These are phyloP conservation scores for Raffaelea ambrosiae DNA, from an alignment of 2,329 filamentous ascomycete species.

Conservation along the genomic window DNA sequence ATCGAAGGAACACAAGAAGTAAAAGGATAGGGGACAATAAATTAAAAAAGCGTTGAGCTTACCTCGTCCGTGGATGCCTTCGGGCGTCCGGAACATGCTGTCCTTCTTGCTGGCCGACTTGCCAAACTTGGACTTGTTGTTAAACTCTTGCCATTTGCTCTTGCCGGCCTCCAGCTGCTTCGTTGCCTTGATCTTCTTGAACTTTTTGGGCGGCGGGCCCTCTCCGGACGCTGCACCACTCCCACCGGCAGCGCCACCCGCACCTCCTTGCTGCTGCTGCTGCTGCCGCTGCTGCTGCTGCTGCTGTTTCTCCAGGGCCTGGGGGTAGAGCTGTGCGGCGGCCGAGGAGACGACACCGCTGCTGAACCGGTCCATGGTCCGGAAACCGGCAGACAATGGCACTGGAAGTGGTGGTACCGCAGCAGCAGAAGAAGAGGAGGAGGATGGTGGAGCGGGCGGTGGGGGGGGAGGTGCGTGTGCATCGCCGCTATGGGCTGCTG, in stretches of 20 bases:
- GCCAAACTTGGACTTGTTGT: slow-evolving; percentile 62
- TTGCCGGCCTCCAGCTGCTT: slow-evolving; percentile 88
- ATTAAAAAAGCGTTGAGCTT: slow-evolving; percentile 23
- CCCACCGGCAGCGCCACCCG: slow-evolving; percentile 30
- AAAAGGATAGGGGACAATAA: background rate
- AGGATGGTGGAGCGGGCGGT: slow-evolving; percentile 19
- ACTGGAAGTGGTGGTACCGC: background rate
- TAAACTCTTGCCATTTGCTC: slow-evolving; percentile 92
- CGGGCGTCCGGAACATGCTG: slow-evolving; percentile 93
- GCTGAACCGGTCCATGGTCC: slow-evolving; percentile 19
- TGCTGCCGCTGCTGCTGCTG: background rate
- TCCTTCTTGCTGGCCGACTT: slow-evolving; percentile 68
- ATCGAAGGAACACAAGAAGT: slow-evolving; percentile 1
- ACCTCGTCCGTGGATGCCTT: slow-evolving; percentile 82
- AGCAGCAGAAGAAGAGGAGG: slow-evolving; percentile 28
- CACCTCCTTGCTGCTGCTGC: background rate
- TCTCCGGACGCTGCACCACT: slow-evolving; percentile 49
- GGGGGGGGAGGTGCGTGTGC: background rate
- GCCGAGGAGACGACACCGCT: slow-evolving; percentile 45
- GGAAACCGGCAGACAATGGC: background rate
- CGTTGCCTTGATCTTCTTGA: slow-evolving; percentile 86
- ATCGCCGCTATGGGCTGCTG: background rate
- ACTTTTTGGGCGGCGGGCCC: slow-evolving; percentile 68
- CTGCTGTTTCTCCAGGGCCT: slow-evolving; percentile 31
- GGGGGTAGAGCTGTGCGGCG: slow-evolving; percentile 46